Conservation (phyloP, 441 rosid genomes). For the Populus hybrid region DNA sequence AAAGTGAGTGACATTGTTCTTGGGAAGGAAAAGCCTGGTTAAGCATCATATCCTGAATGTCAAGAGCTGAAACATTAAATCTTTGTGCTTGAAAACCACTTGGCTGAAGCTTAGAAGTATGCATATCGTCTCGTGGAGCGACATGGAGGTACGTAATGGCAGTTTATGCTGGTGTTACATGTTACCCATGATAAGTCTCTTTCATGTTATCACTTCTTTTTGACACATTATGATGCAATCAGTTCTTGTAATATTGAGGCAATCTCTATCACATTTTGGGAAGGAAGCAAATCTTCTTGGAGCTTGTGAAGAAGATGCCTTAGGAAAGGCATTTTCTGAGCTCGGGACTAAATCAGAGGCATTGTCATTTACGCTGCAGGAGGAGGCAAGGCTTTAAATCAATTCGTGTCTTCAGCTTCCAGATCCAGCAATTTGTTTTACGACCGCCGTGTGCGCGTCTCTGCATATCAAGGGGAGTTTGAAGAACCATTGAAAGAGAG, state of each 20-base stretch:
- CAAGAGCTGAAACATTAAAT: constrained; percentile 87
- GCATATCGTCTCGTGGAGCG: constrained; percentile 94
- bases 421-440: constrained; percentile 8
- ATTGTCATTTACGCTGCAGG: constrained; percentile 70
- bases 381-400: constrained; percentile 56
- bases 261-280: constrained; percentile 90
- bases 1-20: constrained; percentile 93
- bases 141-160: constrained; percentile 64
- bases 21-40: constrained; percentile 97
- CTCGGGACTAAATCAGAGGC: constrained; percentile 85
- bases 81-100: constrained; percentile 95
- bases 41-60: constrained; percentile 89
- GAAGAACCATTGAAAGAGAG: constrained; percentile 88
- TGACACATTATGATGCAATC: not conserved
- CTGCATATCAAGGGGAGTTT: constrained; percentile 56
- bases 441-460: not conserved
- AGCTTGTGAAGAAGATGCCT: constrained; percentile 78
- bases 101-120: constrained; percentile 94
- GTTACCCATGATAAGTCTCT: not conserved
- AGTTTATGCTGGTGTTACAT: not conserved
- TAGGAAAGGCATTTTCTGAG: constrained; percentile 86
- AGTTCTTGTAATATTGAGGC: constrained; percentile 43
- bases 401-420: constrained; percentile 6
- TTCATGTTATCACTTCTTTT: not conserved
- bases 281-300: constrained; percentile 93